Evolutionary conservation across 345 rosid genomes (phyloP).

Genomic region (Camelina laxa): DNA sequence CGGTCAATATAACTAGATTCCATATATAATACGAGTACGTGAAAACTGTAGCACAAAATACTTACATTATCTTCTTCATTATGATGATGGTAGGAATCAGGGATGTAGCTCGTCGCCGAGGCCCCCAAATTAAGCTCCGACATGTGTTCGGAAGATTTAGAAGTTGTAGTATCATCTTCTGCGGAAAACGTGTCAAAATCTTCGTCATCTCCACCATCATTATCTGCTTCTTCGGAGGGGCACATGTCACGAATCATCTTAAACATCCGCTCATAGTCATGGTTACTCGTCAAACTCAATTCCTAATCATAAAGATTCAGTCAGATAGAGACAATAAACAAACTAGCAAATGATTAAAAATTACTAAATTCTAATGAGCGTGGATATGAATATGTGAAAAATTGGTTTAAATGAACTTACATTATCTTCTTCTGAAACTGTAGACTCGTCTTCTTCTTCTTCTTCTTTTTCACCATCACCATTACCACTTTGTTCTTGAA

Average conservation of each 20-base stretch:
- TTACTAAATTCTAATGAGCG: not conserved
- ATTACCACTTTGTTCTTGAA: not conserved
- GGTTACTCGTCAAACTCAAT: not conserved
- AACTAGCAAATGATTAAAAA: not conserved
- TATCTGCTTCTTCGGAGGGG: too few species aligned
- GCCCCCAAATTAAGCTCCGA: not conserved
- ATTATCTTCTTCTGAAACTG: not conserved
- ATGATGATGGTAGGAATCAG: not conserved
- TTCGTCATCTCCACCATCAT: not conserved
- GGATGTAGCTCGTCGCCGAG: not conserved
- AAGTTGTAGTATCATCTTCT: not conserved
- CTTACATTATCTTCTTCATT: conserved; percentile 12
- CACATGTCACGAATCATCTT: too few species aligned
- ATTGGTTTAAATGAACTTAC: conserved; percentile 6
- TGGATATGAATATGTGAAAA: not conserved
- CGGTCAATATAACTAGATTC: not conserved
- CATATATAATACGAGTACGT: not conserved
- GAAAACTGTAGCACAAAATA: not conserved
- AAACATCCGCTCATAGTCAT: too few species aligned
- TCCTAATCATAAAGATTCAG: conserved; percentile 19
- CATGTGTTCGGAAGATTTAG: not conserved
- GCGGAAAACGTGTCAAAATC: not conserved
- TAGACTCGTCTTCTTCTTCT: not conserved
- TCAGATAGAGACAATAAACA: not conserved
- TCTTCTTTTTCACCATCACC: not conserved